These are phyloP conservation scores for Tripterygium wilfordii DNA, from an alignment of 177 flowering plant genomes.

Conservation along the genomic window DNA sequence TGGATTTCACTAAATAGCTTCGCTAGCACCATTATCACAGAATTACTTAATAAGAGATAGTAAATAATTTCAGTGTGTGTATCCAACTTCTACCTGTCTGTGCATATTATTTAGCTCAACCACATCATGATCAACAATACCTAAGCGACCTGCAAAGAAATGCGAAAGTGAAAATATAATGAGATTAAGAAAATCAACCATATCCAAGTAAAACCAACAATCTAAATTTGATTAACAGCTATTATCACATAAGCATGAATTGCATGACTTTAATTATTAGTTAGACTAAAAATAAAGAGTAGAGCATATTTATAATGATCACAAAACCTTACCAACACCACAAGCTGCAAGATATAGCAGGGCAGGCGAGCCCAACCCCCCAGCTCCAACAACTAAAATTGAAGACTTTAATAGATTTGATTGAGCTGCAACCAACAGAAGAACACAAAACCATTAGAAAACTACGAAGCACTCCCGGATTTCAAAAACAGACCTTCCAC, in stretches of 20 bases:
- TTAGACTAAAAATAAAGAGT: no score
- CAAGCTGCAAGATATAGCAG: slow-evolving; percentile 92
- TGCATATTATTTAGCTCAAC: slow-evolving; percentile 98
- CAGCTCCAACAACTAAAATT: slow-evolving; percentile 90
- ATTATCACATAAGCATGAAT: no score
- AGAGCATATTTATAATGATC: no score
- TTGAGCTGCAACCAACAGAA: slow-evolving; percentile 43
- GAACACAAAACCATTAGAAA: neutral
- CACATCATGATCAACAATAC: slow-evolving; percentile 90
- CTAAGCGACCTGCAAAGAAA: slow-evolving; percentile 56
- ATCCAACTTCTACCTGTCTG: slow-evolving; percentile 60
- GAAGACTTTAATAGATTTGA: slow-evolving; percentile 74
- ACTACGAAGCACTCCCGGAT: neutral
- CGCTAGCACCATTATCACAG: no score
- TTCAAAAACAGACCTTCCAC: neutral
- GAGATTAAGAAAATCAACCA: neutral
- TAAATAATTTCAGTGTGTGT: neutral
- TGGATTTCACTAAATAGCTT: no score
- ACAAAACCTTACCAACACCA: slow-evolving; percentile 63
- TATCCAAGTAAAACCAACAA: neutral
- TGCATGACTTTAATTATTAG: no score
- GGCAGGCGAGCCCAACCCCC: slow-evolving; percentile 97
- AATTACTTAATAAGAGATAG: neutral
- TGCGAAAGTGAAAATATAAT: neutral
- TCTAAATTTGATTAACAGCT: neutral